Percentiles rank a stretch among this genome's conserved stretches.
Conservation (phyloP, 2,329 filamentous ascomycete species). For the Trichoderma sp. region DNA sequence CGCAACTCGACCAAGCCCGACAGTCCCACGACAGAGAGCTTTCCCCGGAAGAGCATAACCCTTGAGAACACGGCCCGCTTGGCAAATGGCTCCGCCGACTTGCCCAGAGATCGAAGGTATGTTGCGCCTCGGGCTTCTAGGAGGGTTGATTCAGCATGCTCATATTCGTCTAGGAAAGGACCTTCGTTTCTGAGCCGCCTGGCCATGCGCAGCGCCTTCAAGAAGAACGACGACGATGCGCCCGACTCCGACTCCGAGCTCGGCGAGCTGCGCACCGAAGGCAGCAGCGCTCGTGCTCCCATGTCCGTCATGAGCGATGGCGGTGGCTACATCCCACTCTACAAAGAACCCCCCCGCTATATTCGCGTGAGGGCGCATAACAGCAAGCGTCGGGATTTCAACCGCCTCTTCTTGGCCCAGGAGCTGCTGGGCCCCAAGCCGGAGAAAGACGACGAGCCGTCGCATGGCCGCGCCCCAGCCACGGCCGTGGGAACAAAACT, state of each 20-base stretch:
- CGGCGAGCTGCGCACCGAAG: constrained; percentile 69
- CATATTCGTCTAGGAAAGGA: constrained; percentile 64
- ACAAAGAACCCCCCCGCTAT: constrained; percentile 88
- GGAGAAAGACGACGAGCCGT: constrained; percentile 34
- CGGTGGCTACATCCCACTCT: constrained; percentile 76
- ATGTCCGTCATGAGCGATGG: constrained; percentile 70
- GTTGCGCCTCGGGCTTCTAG: neutral
- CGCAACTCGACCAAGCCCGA: constrained; percentile 56
- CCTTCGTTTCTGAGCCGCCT: constrained; percentile 86
- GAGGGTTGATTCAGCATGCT: constrained; percentile 18
- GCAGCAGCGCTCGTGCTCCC: constrained; percentile 81
- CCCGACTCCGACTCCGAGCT: constrained; percentile 70
- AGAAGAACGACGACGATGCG: constrained; percentile 62
- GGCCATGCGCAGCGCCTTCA: constrained; percentile 71
- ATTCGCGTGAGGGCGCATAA: constrained; percentile 81
- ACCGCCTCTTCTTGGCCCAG: constrained; percentile 87
- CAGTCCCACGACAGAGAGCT: constrained; percentile 47
- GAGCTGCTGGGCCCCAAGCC: constrained; percentile 69
- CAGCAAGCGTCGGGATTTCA: constrained; percentile 80
- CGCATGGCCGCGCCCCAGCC: constrained; percentile 36
- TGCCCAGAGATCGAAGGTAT: constrained; percentile 66
- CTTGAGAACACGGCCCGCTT: constrained; percentile 46
- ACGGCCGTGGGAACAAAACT: constrained; percentile 46
- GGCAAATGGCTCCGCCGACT: constrained; percentile 45
- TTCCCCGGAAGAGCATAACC: constrained; percentile 44